Evolutionary conservation across 2,329 filamentous ascomycete species (phyloP).

Genomic region (Trichophyton rubrum): DNA sequence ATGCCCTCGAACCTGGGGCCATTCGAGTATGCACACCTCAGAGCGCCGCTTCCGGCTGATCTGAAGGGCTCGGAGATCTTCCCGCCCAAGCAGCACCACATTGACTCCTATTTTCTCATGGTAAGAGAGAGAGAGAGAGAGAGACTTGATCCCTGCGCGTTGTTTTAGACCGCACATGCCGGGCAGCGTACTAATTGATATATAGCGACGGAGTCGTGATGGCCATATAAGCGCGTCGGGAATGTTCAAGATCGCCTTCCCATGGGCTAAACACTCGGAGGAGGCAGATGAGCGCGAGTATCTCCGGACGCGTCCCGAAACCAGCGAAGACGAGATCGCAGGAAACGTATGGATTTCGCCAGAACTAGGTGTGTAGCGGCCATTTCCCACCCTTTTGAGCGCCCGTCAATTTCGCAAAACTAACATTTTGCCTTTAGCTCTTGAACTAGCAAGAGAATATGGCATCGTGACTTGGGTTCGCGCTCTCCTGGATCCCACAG

Average conservation of each 20-base stretch:
- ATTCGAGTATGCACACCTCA: constrained; percentile 93
- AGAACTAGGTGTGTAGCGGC: constrained; percentile 41
- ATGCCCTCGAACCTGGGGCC: constrained; percentile 63
- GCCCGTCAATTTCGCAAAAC: constrained; percentile 12
- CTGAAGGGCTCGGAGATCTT: constrained; percentile 84
- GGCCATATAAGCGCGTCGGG: constrained; percentile 54
- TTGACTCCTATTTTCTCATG: constrained; percentile 93
- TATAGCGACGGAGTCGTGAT: constrained; percentile 50
- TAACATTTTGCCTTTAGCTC: constrained; percentile 42
- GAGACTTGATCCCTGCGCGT: neutral
- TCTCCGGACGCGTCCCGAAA: constrained; percentile 69
- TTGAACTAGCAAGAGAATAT: constrained; percentile 77
- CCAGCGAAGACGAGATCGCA: constrained; percentile 82
- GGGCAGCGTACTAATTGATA: neutral
- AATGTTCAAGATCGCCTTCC: constrained; percentile 59
- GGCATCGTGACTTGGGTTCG: constrained; percentile 74
- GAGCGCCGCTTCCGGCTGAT: constrained; percentile 82
- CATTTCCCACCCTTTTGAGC: neutral
- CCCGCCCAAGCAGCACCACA: constrained; percentile 45
- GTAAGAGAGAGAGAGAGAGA: constrained; percentile 30
- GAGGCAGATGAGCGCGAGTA: constrained; percentile 52
- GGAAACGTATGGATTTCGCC: constrained; percentile 95
- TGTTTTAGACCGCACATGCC: neutral
- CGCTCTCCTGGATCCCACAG: constrained; percentile 78
- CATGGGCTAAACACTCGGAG: constrained; percentile 49